Conservation (phyloP, 331 rosid genomes). For the Acacia pycnantha region DNA sequence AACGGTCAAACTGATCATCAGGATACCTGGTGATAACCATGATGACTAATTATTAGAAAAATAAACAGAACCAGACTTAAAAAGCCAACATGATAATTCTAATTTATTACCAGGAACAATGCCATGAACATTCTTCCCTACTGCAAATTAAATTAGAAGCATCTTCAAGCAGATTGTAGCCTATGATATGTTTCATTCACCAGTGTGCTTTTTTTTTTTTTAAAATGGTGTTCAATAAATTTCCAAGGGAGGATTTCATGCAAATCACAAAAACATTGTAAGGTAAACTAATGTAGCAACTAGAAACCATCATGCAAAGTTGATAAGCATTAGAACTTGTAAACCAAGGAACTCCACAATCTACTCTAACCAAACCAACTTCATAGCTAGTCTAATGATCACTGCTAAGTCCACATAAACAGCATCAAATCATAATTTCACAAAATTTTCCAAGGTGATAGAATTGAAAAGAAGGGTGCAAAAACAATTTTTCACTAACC, state of each 20-base stretch:
- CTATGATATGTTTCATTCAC: constrained; percentile 8
- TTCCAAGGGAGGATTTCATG: background rate
- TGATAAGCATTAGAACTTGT: background rate
- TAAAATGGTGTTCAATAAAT: background rate
- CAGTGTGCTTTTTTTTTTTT: background rate
- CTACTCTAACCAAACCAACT: background rate
- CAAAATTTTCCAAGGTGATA: background rate
- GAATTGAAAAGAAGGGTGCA: background rate
- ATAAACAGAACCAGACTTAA: background rate
- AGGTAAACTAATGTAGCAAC: background rate
- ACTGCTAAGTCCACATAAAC: background rate
- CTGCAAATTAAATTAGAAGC: constrained; percentile 11
- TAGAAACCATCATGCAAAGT: background rate
- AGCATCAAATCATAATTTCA: background rate
- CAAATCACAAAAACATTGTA: background rate
- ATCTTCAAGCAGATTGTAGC: constrained; percentile 6
- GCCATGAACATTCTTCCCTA: background rate
- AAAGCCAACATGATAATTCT: background rate
- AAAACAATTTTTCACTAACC: constrained; percentile 41
- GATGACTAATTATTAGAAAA: background rate
- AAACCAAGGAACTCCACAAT: background rate
- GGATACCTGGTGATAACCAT: constrained; percentile 56
- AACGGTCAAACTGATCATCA: constrained; percentile 78
- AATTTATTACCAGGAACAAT: constrained; percentile 1
- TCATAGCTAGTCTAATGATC: background rate